Conservation (phyloP, 2,329 filamentous ascomycete species). For the Bipolaris sorokiniana region DNA sequence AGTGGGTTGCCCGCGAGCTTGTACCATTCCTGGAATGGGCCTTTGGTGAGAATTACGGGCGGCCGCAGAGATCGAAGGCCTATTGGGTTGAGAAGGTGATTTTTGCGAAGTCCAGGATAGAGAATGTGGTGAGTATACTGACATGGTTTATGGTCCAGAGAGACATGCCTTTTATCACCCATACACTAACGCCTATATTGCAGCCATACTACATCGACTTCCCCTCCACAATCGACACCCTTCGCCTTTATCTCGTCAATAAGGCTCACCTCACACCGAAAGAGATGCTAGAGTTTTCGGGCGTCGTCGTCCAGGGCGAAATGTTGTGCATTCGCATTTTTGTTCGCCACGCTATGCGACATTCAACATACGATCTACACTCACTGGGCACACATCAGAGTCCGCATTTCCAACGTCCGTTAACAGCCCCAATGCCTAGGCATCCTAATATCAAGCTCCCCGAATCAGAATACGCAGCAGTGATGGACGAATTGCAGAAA, state of each 20-base stretch:
- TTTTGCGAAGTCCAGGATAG: neutral
- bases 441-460: neutral
- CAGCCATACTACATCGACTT: constrained; percentile 18
- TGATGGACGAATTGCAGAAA: neutral
- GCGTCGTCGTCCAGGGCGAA: neutral
- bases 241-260: constrained; percentile 15
- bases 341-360: constrained; percentile 12
- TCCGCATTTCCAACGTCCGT: constrained; percentile 7
- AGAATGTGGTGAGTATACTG: constrained; percentile 9
- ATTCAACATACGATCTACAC: constrained; percentile 4
- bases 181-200: neutral
- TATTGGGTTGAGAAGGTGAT: constrained; percentile 3
- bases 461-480: neutral
- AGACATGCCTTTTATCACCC: neutral
- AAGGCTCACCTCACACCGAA: neutral
- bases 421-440: neutral
- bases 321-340: constrained; percentile 12
- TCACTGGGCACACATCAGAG: constrained; percentile 11
- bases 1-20: constrained; percentile 12
- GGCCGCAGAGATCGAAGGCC: neutral
- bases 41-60: neutral
- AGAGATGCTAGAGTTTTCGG: constrained; percentile 3
- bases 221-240: constrained; percentile 12
- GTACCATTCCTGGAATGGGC: constrained; percentile 10
- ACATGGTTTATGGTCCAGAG: neutral